These are phyloP conservation scores for sunflower (Helianthus annuus) DNA, from an alignment of 129 eudicot genomes.

Conservation along the genomic window HanXRQr2.0-SUNRISE NC_035440.2:135518707-135519206, in stretches of 20 bases:
- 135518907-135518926: constrained; percentile 5
- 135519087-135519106: constrained; percentile 93
- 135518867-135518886: background rate
- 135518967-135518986: constrained; percentile 95
- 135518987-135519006: constrained; percentile 83
- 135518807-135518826: background rate
- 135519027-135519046: constrained; percentile 93
- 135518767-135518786: background rate
- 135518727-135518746: background rate
- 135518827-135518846: background rate
- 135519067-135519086: constrained; percentile 76
- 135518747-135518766: background rate
- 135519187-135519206: background rate
- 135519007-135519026: constrained; percentile 93
- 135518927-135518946: constrained; percentile 16
- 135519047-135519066: constrained; percentile 74
- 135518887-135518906: constrained; percentile 2
- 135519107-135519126: constrained; percentile 87
- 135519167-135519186: constrained; percentile 42
- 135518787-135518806: background rate
- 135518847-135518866: constrained; percentile 18
- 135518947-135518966: constrained; percentile 70
- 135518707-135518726: too few species aligned
- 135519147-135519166: constrained; percentile 82
- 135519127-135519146: constrained; percentile 99